phyloP scores from a whole-genome alignment of 2,329 filamentous ascomycete species.

The Trichoderma polysporum region DNA sequence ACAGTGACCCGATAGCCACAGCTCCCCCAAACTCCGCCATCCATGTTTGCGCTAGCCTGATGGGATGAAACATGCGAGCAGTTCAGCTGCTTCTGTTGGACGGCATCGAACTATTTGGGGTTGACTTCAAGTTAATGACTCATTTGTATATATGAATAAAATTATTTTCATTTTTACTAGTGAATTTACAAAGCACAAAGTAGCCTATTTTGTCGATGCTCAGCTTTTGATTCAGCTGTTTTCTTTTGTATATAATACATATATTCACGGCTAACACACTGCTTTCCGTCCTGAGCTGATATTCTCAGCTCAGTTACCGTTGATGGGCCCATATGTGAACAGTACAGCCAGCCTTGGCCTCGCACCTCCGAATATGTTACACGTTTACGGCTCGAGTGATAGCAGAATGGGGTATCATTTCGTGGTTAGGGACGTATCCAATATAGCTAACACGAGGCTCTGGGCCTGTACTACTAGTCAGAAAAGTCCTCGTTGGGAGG shows the following conservation, averaged over 20 bases:
- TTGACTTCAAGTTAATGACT: neutral
- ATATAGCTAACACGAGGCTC: conserved; percentile 6
- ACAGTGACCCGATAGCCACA: neutral
- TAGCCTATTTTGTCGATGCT: neutral
- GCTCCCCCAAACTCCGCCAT: neutral
- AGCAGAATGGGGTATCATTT: conserved; percentile 14
- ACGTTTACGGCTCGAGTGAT: neutral
- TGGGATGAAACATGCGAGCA: neutral
- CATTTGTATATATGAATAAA: too few relatives aligned
- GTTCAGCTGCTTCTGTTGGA: neutral
- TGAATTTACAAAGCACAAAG: too few relatives aligned
- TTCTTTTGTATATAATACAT: neutral
- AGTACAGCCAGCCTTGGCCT: neutral
- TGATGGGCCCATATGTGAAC: neutral
- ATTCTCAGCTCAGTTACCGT: neutral
- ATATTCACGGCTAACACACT: too few relatives aligned
- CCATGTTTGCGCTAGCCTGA: neutral
- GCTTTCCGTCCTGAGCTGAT: neutral
- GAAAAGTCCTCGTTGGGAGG: conserved; percentile 32
- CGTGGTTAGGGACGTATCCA: neutral
- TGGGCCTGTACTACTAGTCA: conserved; percentile 26
- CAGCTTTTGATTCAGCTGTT: neutral
- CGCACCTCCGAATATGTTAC: too few relatives aligned
- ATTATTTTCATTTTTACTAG: neutral
- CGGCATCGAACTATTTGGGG: neutral